These are phyloP conservation scores for Phytophthora pluvialis DNA, from an alignment of 352 stramenopile species.

Conservation along the genomic window DNA sequence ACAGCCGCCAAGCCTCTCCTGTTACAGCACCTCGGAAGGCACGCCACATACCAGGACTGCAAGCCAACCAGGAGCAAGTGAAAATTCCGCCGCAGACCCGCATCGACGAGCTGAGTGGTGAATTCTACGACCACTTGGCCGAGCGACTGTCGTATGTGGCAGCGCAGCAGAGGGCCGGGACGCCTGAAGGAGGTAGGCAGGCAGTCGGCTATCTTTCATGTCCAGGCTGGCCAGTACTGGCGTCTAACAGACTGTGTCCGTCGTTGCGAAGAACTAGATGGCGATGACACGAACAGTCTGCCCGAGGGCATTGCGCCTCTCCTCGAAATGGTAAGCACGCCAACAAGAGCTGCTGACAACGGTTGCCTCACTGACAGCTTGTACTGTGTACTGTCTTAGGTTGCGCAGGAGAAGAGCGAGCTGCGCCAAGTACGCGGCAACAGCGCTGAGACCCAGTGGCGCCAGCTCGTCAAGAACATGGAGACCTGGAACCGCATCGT, in stretches of 20 bases:
- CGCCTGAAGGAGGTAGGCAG: constrained; percentile 18
- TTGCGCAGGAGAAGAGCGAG: constrained; percentile 49
- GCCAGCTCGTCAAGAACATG: constrained; percentile 85
- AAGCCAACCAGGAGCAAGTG: constrained; percentile 73
- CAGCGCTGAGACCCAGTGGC: constrained; percentile 73
- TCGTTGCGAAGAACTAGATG: constrained; percentile 16
- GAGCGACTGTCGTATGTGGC: constrained; percentile 49
- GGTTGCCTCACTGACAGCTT: not conserved
- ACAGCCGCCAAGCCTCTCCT: constrained; percentile 46
- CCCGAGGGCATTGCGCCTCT: constrained; percentile 42
- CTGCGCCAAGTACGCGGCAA: constrained; percentile 29
- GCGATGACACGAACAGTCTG: constrained; percentile 18
- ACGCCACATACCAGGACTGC: constrained; percentile 44
- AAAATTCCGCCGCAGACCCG: constrained; percentile 60
- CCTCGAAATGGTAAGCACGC: constrained; percentile 55
- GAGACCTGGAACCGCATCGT: constrained; percentile 88
- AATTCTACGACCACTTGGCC: constrained; percentile 71
- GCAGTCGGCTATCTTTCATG: too few species aligned
- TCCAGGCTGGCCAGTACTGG: not conserved
- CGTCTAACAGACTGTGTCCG: not conserved
- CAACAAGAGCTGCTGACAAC: not conserved
- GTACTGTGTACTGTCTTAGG: constrained; percentile 29
- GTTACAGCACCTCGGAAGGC: constrained; percentile 33
- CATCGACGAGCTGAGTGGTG: constrained; percentile 60
- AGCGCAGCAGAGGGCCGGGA: constrained; percentile 24